These are phyloP conservation scores for Alternaria sp. DNA, from an alignment of 2,329 filamentous ascomycete species.

Conservation along the genomic window DNA sequence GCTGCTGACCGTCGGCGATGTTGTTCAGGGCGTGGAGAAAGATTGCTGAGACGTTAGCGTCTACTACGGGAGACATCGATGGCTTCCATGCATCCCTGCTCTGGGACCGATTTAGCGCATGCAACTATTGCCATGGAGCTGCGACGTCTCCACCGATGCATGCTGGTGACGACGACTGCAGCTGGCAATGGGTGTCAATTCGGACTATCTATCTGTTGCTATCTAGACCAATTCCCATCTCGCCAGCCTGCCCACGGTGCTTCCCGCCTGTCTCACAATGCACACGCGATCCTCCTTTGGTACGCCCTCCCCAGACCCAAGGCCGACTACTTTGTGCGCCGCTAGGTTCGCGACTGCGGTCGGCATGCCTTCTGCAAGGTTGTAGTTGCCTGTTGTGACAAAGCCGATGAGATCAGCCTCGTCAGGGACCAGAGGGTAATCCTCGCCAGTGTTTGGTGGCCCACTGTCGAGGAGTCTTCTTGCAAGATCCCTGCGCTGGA, in stretches of 20 bases:
- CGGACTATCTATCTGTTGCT: background rate
- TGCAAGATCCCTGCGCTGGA: slow-evolving; percentile 37
- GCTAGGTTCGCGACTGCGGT: slow-evolving; percentile 77
- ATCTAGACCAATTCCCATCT: slow-evolving; percentile 73
- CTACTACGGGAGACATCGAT: slow-evolving; percentile 33
- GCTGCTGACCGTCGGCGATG: slow-evolving; percentile 30
- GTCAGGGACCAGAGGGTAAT: slow-evolving; percentile 73
- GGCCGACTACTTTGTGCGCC: slow-evolving; percentile 64
- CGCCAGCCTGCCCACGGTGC: slow-evolving; percentile 79
- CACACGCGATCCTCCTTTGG: slow-evolving; percentile 64
- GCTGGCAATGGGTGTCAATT: slow-evolving; percentile 2
- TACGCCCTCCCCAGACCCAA: slow-evolving; percentile 40
- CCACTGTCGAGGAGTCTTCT: slow-evolving; percentile 33
- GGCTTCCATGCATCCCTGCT: slow-evolving; percentile 26
- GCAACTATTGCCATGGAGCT: slow-evolving; percentile 8
- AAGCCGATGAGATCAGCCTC: slow-evolving; percentile 85
- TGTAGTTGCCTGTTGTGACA: slow-evolving; percentile 86
- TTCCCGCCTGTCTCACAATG: slow-evolving; percentile 82
- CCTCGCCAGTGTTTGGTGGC: slow-evolving; percentile 40
- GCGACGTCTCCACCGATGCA: slow-evolving; percentile 2
- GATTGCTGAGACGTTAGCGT: slow-evolving; percentile 35
- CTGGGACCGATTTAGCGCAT: slow-evolving; percentile 28
- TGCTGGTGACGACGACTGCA: background rate
- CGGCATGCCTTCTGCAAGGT: slow-evolving; percentile 76
- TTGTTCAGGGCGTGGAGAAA: slow-evolving; percentile 28